Evolutionary conservation across 1,284 basidiomycete species (phyloP).

Genomic region (Pseudomicrostroma phylloplanum): DNA sequence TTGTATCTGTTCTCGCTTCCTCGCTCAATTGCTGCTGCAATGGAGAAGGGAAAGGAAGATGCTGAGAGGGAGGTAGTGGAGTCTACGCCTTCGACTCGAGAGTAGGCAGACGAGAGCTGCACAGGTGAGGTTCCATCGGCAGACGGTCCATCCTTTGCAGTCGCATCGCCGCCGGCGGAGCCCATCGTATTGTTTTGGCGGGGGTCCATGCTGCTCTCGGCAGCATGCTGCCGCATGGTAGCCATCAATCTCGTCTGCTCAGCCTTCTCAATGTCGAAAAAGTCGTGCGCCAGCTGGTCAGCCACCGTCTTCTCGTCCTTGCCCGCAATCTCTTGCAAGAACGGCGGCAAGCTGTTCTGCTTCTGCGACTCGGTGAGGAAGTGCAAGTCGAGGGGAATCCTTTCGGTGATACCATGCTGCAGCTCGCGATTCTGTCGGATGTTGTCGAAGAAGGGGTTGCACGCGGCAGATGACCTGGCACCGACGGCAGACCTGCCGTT

Average conservation of each 20-base stretch:
- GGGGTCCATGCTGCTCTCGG: slow-evolving; percentile 21
- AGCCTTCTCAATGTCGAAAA: slow-evolving; percentile 80
- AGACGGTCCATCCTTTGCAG: not conserved
- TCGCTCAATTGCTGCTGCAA: slow-evolving; percentile 90
- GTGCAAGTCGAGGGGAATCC: slow-evolving; percentile 33
- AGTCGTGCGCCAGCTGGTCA: slow-evolving; percentile 76
- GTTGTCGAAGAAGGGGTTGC: slow-evolving; percentile 65
- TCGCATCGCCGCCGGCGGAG: not conserved
- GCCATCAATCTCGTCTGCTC: slow-evolving; percentile 83
- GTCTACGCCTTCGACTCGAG: not conserved
- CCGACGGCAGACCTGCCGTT: not conserved
- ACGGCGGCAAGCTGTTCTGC: slow-evolving; percentile 63
- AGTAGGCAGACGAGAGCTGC: slow-evolving; percentile 1
- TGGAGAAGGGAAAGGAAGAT: slow-evolving; percentile 73
- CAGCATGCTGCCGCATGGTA: slow-evolving; percentile 83
- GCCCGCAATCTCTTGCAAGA: slow-evolving; percentile 68
- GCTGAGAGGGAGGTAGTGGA: slow-evolving; percentile 2
- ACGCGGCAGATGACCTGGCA: not conserved
- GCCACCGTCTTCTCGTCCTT: slow-evolving; percentile 59
- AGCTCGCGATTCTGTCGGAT: slow-evolving; percentile 92
- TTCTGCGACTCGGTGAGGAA: slow-evolving; percentile 19
- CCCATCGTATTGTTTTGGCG: not conserved
- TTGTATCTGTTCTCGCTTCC: slow-evolving; percentile 79
- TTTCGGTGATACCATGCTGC: slow-evolving; percentile 62
- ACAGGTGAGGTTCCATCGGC: too few relatives aligned